Conservation (phyloP, 768 basidiomycete genomes). For the Coprinellus aureogranulatus region DNA sequence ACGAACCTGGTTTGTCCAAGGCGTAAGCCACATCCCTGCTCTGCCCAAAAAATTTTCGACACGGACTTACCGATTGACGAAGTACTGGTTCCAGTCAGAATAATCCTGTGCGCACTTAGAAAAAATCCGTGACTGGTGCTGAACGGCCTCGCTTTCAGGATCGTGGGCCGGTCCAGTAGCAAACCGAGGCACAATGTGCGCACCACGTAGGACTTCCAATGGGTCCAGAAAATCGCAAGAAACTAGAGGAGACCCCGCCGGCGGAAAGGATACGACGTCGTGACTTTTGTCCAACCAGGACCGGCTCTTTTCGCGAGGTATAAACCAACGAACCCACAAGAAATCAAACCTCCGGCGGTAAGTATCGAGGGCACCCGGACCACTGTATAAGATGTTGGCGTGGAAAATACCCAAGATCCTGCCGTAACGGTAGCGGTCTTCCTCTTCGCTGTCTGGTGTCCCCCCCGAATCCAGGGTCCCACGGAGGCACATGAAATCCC, state of each 20-base stretch:
- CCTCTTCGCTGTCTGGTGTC: no score
- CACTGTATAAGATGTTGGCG: not conserved
- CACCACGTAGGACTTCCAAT: not conserved
- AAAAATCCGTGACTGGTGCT: no score
- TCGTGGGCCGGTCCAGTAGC: not conserved
- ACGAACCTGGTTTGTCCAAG: no score
- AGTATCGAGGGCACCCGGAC: not conserved
- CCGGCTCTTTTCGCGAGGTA: not conserved
- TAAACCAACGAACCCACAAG: not conserved
- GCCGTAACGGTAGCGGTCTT: not conserved
- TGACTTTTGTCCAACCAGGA: not conserved
- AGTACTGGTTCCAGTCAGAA: not conserved
- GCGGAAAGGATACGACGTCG: not conserved
- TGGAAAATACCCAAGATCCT: not conserved
- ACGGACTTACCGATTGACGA: not conserved
- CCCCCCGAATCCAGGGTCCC: not conserved
- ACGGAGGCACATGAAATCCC: slow-evolving; percentile 3
- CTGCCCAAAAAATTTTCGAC: no score
- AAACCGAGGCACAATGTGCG: not conserved
- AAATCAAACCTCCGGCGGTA: not conserved
- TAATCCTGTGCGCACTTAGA: not conserved
- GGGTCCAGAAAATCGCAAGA: not conserved
- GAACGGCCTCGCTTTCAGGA: not conserved
- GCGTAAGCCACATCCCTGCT: no score
- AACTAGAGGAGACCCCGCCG: no score